phyloP scores from a whole-genome alignment of 2,329 filamentous ascomycete genomes.

The Nigrospora sphaerica region DNA sequence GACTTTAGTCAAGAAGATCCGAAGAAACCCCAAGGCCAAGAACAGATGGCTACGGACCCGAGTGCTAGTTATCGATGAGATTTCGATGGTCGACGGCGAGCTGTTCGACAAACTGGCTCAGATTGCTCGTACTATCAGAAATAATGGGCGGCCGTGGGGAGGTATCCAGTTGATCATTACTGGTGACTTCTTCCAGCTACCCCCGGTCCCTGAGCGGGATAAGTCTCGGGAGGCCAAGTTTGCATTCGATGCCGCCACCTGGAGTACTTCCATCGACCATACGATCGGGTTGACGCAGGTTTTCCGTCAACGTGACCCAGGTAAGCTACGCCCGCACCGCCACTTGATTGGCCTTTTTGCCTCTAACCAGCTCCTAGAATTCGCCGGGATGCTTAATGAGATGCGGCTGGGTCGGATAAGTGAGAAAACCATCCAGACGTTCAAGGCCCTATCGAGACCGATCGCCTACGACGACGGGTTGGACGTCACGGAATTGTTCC shows the following conservation, averaged over 20 bases:
- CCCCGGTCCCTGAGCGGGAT: conserved; percentile 77
- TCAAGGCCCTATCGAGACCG: conserved; percentile 65
- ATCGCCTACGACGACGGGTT: conserved; percentile 67
- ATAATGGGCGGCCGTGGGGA: conserved; percentile 88
- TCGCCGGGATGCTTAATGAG: conserved; percentile 94
- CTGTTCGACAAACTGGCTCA: conserved; percentile 93
- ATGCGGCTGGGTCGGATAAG: conserved; percentile 86
- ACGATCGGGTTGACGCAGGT: conserved; percentile 94
- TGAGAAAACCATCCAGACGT: conserved; percentile 67
- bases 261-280: conserved; percentile 88
- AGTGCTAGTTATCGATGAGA: conserved; percentile 84
- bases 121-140: conserved; percentile 77
- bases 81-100: conserved; percentile 97
- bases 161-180: conserved; percentile 95
- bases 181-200: conserved; percentile 95
- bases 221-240: conserved; percentile 68
- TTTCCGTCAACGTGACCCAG: conserved; percentile 85
- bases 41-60: conserved; percentile 85
- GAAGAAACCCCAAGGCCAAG: conserved; percentile 79
- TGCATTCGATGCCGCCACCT: conserved; percentile 85
- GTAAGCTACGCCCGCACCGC: conserved; percentile 27
- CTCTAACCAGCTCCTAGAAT: conserved; percentile 43
- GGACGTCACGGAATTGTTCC: conserved; percentile 86
- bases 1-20: conserved; percentile 83
- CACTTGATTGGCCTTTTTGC: not conserved